phyloP scores from a whole-genome alignment of 257 asterid genomes.

The Jacaranda copaia region DNA sequence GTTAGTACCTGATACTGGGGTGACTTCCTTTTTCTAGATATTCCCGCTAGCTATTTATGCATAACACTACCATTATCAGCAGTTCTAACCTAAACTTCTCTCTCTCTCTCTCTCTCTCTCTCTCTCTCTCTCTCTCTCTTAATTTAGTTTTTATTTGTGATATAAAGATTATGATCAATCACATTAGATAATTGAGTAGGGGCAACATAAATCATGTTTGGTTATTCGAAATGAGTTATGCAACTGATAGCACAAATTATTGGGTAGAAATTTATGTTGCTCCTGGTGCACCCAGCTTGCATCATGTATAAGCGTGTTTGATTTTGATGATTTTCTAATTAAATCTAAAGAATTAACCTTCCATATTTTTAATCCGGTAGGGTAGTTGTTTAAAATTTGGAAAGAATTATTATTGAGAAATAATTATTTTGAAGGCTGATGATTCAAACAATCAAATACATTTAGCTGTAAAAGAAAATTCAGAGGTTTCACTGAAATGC shows the following conservation, averaged over 20 bases:
- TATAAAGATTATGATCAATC: not conserved
- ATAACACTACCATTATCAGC: not conserved
- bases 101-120: too few relatives aligned
- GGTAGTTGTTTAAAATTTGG: not conserved
- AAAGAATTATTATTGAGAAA: not conserved
- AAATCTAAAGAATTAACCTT: too few relatives aligned
- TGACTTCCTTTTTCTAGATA: conserved; percentile 25
- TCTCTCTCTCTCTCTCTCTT: too few relatives aligned
- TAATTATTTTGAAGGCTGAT: not conserved
- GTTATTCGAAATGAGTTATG: conserved; percentile 11
- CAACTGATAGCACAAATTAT: too few relatives aligned
- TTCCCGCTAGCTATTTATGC: not conserved
- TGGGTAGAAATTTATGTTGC: too few relatives aligned
- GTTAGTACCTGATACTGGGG: conserved; percentile 72
- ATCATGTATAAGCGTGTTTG: not conserved
- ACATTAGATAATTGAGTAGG: conserved; percentile 1
- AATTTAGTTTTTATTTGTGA: not conserved
- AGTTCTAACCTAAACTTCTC: not conserved
- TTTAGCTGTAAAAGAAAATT: not conserved
- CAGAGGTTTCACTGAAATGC: not conserved
- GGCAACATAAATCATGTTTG: not conserved
- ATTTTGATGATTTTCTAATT: too few relatives aligned
- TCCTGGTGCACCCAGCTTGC: not conserved
- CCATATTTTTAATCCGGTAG: not conserved
- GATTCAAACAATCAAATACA: not conserved